These are phyloP conservation scores for Malassezia slooffiae DNA, from an alignment of 1,284 basidiomycete genomes.

Conservation along the genomic window DNA sequence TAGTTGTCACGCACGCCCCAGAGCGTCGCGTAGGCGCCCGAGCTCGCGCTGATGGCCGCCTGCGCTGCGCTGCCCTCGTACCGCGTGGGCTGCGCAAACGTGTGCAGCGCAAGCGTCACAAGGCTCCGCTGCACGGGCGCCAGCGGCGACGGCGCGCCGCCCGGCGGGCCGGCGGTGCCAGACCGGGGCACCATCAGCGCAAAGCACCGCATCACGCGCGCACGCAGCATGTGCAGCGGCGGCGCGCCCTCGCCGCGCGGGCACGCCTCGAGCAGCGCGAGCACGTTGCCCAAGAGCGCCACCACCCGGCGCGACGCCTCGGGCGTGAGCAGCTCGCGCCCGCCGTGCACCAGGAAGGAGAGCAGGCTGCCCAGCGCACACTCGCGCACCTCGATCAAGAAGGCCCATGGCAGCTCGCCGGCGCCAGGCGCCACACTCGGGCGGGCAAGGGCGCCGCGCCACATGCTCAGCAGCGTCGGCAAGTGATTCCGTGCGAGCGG, in stretches of 20 bases:
- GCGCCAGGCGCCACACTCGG: constrained; percentile 66
- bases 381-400: constrained; percentile 81
- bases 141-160: constrained; percentile 63
- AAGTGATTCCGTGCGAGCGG: constrained; percentile 85
- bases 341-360: constrained; percentile 65
- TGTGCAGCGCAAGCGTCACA: constrained; percentile 68
- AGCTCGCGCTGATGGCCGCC: constrained; percentile 77
- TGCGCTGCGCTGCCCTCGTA: constrained; percentile 69
- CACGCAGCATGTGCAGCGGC: constrained; percentile 55
- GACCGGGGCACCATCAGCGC: constrained; percentile 65
- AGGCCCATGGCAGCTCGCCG: constrained; percentile 69
- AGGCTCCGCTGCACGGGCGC: constrained; percentile 69
- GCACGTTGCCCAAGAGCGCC: constrained; percentile 73
- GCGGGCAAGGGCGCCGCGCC: constrained; percentile 93
- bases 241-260: constrained; percentile 28
- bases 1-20: constrained; percentile 84
- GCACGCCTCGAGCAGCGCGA: constrained; percentile 68
- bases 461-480: constrained; percentile 80
- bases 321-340: constrained; percentile 62
- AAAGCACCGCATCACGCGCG: constrained; percentile 82
- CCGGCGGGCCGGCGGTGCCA: too few species aligned
- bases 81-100: constrained; percentile 68
- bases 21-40: constrained; percentile 70
- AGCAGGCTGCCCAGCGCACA: constrained; percentile 77
- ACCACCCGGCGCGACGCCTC: constrained; percentile 81